phyloP scores from a whole-genome alignment of 306 rosid genomes.

The Quercus cerris region DNA sequence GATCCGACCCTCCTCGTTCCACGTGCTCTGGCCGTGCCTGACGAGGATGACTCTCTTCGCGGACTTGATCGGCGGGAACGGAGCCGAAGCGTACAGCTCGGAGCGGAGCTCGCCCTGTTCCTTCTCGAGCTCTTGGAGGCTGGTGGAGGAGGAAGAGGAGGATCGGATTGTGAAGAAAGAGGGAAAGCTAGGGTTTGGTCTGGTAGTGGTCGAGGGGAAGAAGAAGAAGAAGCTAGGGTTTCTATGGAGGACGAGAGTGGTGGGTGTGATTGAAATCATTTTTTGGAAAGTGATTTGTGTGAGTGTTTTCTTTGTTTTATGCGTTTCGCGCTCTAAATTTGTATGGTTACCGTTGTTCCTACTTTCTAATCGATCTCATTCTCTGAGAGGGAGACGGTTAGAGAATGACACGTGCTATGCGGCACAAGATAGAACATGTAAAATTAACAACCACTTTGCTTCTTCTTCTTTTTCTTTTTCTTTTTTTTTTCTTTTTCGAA shows the following conservation, averaged over 20 bases:
- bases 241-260: constrained; percentile 9
- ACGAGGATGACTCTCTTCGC: constrained; percentile 85
- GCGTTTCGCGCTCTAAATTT: constrained; percentile 9
- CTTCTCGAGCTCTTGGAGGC: constrained; percentile 37
- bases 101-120: constrained; percentile 30
- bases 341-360: constrained; percentile 35
- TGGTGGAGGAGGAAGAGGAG: constrained; percentile 46
- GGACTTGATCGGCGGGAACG: constrained; percentile 46
- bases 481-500: too few relatives aligned
- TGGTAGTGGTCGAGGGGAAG: neutral
- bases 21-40: constrained; percentile 94
- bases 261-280: constrained; percentile 38
- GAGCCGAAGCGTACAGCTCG: constrained; percentile 33
- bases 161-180: constrained; percentile 33
- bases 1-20: constrained; percentile 94
- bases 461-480: too few relatives aligned
- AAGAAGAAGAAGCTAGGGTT: constrained; percentile 16
- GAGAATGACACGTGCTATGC: constrained; percentile 31
- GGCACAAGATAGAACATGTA: too few relatives aligned
- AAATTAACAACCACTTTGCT: too few relatives aligned
- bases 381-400: constrained; percentile 14
- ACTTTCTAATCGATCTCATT: neutral
- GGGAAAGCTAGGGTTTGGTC: neutral
- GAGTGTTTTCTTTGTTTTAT: neutral
- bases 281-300: neutral